phyloP scores from a whole-genome alignment of 2,329 filamentous ascomycete species.

The Colletotrichum sp. region DNA sequence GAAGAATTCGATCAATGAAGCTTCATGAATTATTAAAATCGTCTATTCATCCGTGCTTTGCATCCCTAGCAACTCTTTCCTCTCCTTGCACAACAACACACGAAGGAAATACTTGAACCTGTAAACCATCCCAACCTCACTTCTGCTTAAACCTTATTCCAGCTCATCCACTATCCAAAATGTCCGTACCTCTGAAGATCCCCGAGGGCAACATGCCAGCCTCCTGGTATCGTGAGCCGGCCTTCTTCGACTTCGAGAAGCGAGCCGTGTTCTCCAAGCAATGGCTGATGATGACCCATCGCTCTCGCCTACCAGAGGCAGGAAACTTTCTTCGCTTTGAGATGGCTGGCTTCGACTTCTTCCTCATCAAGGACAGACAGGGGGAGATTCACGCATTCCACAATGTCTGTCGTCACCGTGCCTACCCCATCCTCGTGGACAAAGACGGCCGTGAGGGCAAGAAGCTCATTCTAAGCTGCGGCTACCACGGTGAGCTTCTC shows the following conservation, averaged over 20 bases:
- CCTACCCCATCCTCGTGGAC: slow-evolving; percentile 19
- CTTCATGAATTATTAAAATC: not conserved
- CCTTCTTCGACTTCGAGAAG: slow-evolving; percentile 43
- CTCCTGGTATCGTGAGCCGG: slow-evolving; percentile 25
- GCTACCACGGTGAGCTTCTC: not conserved
- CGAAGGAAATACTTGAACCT: not conserved
- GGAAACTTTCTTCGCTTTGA: slow-evolving; percentile 19
- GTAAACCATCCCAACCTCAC: not conserved
- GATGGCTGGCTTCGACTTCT: slow-evolving; percentile 22
- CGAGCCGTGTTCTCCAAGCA: slow-evolving; percentile 42
- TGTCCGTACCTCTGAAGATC: not conserved
- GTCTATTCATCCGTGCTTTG: not conserved
- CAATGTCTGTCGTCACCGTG: slow-evolving; percentile 22
- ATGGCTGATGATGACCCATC: slow-evolving; percentile 31
- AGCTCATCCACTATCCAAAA: not conserved
- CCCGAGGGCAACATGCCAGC: slow-evolving; percentile 23
- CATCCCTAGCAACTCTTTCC: not conserved
- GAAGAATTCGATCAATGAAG: not conserved
- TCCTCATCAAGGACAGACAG: slow-evolving; percentile 21
- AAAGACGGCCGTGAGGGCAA: slow-evolving; percentile 17
- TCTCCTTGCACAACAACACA: not conserved
- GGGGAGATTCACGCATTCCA: slow-evolving; percentile 19
- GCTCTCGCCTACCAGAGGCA: slow-evolving; percentile 15
- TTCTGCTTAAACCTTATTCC: not conserved
- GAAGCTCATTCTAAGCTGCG: not conserved